phyloP scores from a whole-genome alignment of 2,329 filamentous ascomycete genomes.

The Calonectria hawksworthii region DNA sequence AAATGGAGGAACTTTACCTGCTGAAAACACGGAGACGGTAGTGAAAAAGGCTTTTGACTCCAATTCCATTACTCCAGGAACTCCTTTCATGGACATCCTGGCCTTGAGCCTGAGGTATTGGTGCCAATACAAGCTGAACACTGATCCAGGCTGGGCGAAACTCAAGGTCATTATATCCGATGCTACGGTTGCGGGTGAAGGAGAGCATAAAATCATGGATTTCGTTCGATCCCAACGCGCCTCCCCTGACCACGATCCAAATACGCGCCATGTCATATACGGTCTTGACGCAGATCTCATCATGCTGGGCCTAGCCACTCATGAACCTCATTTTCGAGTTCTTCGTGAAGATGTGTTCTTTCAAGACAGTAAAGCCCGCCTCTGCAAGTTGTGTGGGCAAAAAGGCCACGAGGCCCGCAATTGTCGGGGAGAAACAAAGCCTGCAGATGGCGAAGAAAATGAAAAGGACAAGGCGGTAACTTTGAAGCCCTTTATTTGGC shows the following conservation, averaged over 20 bases:
- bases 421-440: slow-evolving; percentile 84
- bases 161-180: slow-evolving; percentile 99
- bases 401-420: slow-evolving; percentile 90
- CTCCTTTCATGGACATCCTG: slow-evolving; percentile 98
- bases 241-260: slow-evolving; percentile 92
- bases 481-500: slow-evolving; percentile 97
- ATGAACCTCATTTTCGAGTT: slow-evolving; percentile 97
- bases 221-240: slow-evolving; percentile 95
- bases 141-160: slow-evolving; percentile 94
- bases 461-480: slow-evolving; percentile 80
- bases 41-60: slow-evolving; percentile 94
- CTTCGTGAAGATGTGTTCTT: slow-evolving; percentile 97
- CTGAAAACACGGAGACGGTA: slow-evolving; percentile 71
- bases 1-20: slow-evolving; percentile 74
- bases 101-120: slow-evolving; percentile 93
- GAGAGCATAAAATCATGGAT: slow-evolving; percentile 99
- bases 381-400: slow-evolving; percentile 92
- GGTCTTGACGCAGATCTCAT: slow-evolving; percentile 98
- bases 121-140: slow-evolving; percentile 98
- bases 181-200: slow-evolving; percentile 96
- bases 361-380: slow-evolving; percentile 85
- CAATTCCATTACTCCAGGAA: slow-evolving; percentile 91
- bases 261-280: slow-evolving; percentile 98
- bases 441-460: slow-evolving; percentile 83
- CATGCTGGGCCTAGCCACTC: slow-evolving; percentile 96